Base-by-base conservation (phyloP, 306 rosid species). In the Carpinus viminea region DNA sequence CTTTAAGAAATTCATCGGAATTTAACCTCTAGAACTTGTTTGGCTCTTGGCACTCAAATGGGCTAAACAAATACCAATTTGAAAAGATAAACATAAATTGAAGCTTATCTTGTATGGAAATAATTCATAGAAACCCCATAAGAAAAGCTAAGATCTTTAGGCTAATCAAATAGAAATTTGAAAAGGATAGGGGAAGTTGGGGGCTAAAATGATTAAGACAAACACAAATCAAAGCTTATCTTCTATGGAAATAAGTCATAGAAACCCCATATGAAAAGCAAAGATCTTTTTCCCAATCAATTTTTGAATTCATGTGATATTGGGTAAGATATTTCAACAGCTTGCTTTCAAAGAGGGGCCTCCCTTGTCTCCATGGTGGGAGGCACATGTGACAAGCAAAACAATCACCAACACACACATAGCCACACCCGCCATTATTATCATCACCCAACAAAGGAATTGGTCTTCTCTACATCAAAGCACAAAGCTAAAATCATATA, bases 311-410 rank as follows among this genome's bases (percentile, higher is more conserved):
- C 26, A 52, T 73, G 75, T 53, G 77, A 78, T 43, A 57, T 68
- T 71, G 45, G 55, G 83, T n/a, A 83, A 76, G 78, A 80, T 78
- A 87, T 86, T 84, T 87, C 89, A 91, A 83, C 83, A 72, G 73
- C 81, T 84, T 78, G 73, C 72, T 86, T 86, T 86, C 7, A 76
- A 85, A 70, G 83, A 83, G 87, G 90, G 92, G 41, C 89, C 94
- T 84, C 83, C 78, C 43, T 75, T 90, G 98, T 91, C 97, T 82
- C 84, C 90, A 69, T 73, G 88, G 84, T 91, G 90, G 92, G 94
- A 87, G 79, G 86, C 94, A 90, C 84, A 70, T 79, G 83, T 86
- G 89, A 83, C 93, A 57, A 61, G 73, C 88, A 87, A 84, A 77
- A 82, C 93, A 91, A 86, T 88, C 89, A 83, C 86, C 80, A 80